Evolutionary conservation across 768 basidiomycete genomes (phyloP), one percentile per base, ranked within the genome.

Genomic region (Tricholoma flavovirens): DNA sequence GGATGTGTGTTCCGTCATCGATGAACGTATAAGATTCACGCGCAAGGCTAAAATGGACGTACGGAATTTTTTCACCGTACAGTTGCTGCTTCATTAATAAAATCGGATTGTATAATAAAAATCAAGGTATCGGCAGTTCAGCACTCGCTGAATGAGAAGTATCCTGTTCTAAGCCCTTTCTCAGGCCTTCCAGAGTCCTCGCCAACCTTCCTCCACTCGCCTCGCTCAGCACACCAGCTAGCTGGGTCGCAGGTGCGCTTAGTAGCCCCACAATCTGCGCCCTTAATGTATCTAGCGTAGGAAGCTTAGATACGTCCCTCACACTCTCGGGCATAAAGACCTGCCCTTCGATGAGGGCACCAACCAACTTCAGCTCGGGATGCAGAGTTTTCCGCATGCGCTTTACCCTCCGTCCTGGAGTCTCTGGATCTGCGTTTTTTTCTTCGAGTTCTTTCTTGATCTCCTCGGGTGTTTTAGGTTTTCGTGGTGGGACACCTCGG

Each of bases 251-350:
- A 43, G 90, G 91, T 12, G 83, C 77, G 56, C 86, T 86, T 58
- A 98, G 68, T 71, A 97, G 59, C 7, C 93, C 94, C 12, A 95
- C 87, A 55, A 98, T 78, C 70, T 96, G 93, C 15, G 86, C 86
- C 52, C 88, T 73, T 58, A 97, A 69, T 2, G 83, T 85, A 36
- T 88, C 87, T 64, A 96, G 70, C 43, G 87, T 82, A 19, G 93
- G 94, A 52, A 96, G 71, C 62, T 83, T 82, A 30, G 86, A 82
- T 4, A 93, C 82, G 12, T 82, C 77, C 65, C 77, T 73, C 54
- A 93, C 72, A 5, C 78, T 78, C 9, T 77, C 70, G 17, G 81
- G 77, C 51, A 83, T 74, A 67, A 94, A 81, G 55, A 90, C 75
- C 58, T 79, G 75, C 33, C 85, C 85, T 64, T 95, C 93, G 58